These are phyloP conservation scores for Primulina tabacum DNA, from an alignment of 257 asterid genomes.

Conservation along the genomic window DNA sequence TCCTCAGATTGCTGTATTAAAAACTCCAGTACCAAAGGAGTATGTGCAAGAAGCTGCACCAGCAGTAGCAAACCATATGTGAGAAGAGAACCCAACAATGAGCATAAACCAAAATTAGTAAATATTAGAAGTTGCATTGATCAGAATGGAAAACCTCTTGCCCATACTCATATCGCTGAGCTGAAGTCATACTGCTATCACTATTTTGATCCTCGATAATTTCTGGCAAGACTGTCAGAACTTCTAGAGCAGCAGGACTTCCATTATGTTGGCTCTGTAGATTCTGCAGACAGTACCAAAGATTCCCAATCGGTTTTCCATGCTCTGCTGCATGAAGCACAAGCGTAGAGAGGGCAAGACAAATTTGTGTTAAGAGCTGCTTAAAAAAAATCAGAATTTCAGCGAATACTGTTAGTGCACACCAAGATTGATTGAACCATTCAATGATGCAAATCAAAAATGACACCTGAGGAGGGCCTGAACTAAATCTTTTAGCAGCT, in stretches of 20 bases:
- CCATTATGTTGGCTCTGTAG: conserved; percentile 66
- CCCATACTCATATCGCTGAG: conserved; percentile 61
- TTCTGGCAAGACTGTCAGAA: conserved; percentile 86
- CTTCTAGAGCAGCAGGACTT: conserved; percentile 65
- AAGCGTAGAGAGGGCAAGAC: conserved; percentile 83
- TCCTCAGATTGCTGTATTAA: conserved; percentile 64
- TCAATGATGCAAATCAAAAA: conserved; percentile 16
- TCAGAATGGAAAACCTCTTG: conserved; percentile 60
- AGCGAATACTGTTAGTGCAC: conserved; percentile 22
- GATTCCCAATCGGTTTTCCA: conserved; percentile 69
- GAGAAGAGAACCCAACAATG: conserved; percentile 32
- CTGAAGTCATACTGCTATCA: conserved; percentile 45
- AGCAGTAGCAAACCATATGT: conserved; percentile 30
- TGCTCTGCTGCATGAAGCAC: conserved; percentile 73
- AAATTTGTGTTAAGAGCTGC: conserved; percentile 90
- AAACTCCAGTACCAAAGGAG: conserved; percentile 78
- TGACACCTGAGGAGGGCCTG: conserved; percentile 86
- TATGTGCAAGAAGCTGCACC: conserved; percentile 77
- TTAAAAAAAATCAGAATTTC: conserved; percentile 23
- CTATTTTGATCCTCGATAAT: conserved; percentile 67
- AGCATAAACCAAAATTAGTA: neutral
- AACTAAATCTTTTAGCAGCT: conserved; percentile 75
- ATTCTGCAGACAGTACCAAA: conserved; percentile 73
- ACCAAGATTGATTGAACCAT: conserved; percentile 1
- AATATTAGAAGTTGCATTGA: conserved; percentile 22